These are phyloP conservation scores for Cytidiella melzeri DNA, from an alignment of 768 basidiomycete genomes.

Conservation along the genomic window DNA sequence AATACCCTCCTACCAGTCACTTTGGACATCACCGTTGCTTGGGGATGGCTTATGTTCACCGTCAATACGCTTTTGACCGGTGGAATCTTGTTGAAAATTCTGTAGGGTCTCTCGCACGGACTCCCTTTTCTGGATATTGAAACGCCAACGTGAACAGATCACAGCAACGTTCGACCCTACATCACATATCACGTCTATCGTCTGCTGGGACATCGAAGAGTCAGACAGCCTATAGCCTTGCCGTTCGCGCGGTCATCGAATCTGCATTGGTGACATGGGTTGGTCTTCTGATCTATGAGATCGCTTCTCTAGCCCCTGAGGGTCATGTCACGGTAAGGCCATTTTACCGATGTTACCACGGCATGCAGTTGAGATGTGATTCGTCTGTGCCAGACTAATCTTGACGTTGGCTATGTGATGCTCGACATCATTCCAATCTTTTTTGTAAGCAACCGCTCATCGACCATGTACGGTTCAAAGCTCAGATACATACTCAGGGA, in stretches of 20 bases:
- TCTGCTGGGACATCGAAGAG: not conserved
- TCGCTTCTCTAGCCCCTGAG: conserved; percentile 13
- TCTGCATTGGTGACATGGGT: conserved; percentile 20
- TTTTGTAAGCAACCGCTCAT: conserved; percentile 7
- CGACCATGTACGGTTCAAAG: not conserved
- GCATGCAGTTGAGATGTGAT: not conserved
- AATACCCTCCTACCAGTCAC: conserved; percentile 14
- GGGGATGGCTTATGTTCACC: conserved; percentile 20
- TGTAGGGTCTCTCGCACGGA: conserved; percentile 8
- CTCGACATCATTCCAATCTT: conserved; percentile 10
- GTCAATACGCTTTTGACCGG: conserved; percentile 16
- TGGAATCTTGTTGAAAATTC: conserved; percentile 15
- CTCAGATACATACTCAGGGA: not conserved
- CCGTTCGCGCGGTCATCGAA: conserved; percentile 16
- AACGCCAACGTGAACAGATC: not conserved
- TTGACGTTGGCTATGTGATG: conserved; percentile 15
- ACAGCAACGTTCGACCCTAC: too few relatives aligned
- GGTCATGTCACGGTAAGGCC: conserved; percentile 12
- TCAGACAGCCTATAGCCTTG: not conserved
- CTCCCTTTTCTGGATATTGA: not conserved
- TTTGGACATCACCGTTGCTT: conserved; percentile 18
- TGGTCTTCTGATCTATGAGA: conserved; percentile 17
- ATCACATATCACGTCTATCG: not conserved
- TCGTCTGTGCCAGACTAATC: conserved; percentile 10
- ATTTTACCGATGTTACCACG: not conserved